phyloP scores from a whole-genome alignment of 768 basidiomycete genomes.

The Collybia mongolica region DNA sequence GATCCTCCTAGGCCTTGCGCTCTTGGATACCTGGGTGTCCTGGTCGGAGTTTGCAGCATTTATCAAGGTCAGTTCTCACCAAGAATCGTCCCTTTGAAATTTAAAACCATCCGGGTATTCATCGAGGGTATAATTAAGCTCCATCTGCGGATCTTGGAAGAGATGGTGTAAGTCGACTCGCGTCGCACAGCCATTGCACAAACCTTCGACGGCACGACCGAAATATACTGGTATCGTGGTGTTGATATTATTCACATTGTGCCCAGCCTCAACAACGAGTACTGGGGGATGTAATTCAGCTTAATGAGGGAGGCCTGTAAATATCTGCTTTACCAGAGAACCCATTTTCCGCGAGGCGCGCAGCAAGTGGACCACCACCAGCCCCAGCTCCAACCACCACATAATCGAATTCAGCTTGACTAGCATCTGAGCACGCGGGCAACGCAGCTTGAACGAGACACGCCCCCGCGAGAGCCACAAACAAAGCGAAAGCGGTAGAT shows the following conservation, averaged over 20 bases:
- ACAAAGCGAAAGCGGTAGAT: too few relatives aligned
- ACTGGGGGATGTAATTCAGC: constrained; percentile 9
- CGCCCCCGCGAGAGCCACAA: too few relatives aligned
- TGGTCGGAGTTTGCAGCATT: too few relatives aligned
- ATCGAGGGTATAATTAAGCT: constrained; percentile 25
- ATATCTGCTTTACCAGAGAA: constrained; percentile 17
- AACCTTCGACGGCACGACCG: constrained; percentile 23
- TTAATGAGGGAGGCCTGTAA: too few relatives aligned
- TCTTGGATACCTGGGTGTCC: constrained; percentile 24
- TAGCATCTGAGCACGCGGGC: constrained; percentile 5
- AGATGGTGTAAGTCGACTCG: not conserved
- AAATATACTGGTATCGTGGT: constrained; percentile 26
- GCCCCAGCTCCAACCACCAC: constrained; percentile 25
- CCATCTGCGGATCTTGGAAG: constrained; percentile 20
- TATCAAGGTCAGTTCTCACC: constrained; percentile 6
- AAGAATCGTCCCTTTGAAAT: constrained; percentile 20
- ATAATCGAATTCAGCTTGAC: constrained; percentile 20
- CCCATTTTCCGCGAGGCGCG: constrained; percentile 21
- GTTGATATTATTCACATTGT: constrained; percentile 22
- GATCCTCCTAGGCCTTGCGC: constrained; percentile 27
- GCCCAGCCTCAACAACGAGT: constrained; percentile 26
- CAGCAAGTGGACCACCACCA: constrained; percentile 25
- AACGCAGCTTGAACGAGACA: constrained; percentile 2
- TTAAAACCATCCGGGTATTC: constrained; percentile 25
- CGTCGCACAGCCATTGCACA: not conserved